Base-by-base conservation (phyloP, 228 moss, liverwort and hornwort species). In the Sphagnum fallax region DNA sequence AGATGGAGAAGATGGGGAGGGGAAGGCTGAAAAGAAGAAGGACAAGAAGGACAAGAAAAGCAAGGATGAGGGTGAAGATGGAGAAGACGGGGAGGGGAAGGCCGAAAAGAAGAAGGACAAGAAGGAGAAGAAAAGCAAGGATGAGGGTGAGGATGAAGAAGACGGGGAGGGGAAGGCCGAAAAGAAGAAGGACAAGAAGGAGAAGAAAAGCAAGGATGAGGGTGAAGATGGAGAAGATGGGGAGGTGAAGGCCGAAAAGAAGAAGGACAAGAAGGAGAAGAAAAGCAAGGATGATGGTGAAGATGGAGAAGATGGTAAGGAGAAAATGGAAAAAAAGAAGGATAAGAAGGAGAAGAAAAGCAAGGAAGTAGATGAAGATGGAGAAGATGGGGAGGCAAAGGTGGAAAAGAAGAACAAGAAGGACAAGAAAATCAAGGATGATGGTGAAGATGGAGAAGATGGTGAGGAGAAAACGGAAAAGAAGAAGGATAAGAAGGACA, bases 131-230 rank as follows among this genome's bases (percentile, higher is more conserved):
- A 59, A 79, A 65, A 53, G 75, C 8, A 60, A 72, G 4, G 52
- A 65, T 67, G 72, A 75, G 66, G 61, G 53, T 0, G 82, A 82
- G 68, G 82, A 82, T 47, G 65, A 75, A 70, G 82, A 85, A 63
- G 79, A 51, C 48, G 52, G 82, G 50, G 79, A 82, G 75, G 79
- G 76, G 51, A 85, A 77, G 61, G 79, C 63, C 47, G 79, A 79
- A 63, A 60, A 60, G 13, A 5, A 60, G 9, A 70, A 2, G 72
- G 74, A 77, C 16, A 76, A 77, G 62, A 70, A n/a, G 72, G 58
- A 47, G n/a, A 7, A 53, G 55, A 58, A 79, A 65, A 53, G 75
- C 7, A 60, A 72, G 4, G 52, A 65, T 67, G 72, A 75, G 66
- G 61, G 53, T 0, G 82, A 82, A 70, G 82, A 82, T 47, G 65